Evolutionary conservation across 306 rosid species (phyloP).

Genomic region (Rosa multiflora): DNA sequence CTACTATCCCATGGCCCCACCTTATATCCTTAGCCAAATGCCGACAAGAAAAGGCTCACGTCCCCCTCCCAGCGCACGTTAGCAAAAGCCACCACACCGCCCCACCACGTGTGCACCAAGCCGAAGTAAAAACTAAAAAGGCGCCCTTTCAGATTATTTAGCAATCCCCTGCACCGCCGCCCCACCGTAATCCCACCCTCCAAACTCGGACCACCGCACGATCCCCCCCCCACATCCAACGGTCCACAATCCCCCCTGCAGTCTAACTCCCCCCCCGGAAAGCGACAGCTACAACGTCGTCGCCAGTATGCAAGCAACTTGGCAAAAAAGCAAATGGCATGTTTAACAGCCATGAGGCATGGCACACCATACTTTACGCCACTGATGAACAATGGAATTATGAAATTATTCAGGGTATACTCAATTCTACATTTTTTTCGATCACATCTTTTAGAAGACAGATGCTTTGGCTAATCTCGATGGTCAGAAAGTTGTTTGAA

Average conservation of each 20-base stretch:
- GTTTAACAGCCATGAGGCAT: not conserved
- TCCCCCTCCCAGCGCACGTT: slow-evolving; percentile 14
- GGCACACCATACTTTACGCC: not conserved
- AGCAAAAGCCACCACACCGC: not conserved
- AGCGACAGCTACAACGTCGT: not conserved
- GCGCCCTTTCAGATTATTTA: not conserved
- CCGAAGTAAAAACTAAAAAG: not conserved
- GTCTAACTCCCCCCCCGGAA: not conserved
- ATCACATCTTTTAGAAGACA: no score
- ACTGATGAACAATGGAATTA: no score
- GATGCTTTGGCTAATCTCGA: no score
- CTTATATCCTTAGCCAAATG: not conserved
- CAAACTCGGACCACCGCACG: not conserved
- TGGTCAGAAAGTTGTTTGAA: no score
- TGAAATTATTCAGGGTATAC: not conserved
- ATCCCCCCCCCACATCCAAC: not conserved
- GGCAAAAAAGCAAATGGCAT: not conserved
- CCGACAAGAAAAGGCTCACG: not conserved
- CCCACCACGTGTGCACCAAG: slow-evolving; percentile 13
- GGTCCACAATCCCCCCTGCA: not conserved
- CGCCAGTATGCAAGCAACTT: not conserved
- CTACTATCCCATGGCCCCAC: no score
- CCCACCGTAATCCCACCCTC: not conserved
- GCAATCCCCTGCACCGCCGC: not conserved
- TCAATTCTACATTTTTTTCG: not conserved